phyloP scores from a whole-genome alignment of 1,284 basidiomycete species.

The Naganishia liquefaciens region DNA sequence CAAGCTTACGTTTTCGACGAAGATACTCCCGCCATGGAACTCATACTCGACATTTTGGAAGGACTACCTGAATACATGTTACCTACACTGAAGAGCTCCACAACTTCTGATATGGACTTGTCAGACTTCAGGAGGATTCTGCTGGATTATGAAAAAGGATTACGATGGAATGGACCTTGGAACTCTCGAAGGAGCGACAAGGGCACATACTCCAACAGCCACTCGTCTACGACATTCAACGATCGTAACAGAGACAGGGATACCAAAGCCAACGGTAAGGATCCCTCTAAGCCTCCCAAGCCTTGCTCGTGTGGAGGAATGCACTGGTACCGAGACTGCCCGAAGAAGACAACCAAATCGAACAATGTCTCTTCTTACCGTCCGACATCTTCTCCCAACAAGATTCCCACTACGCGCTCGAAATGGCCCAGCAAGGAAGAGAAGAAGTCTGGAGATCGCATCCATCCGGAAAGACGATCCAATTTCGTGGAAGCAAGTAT shows the following conservation, averaged over 20 bases:
- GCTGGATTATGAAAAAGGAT: constrained; percentile 12
- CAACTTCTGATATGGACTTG: constrained; percentile 8
- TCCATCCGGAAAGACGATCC: background rate
- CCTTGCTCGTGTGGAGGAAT: constrained; percentile 7
- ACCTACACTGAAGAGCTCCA: constrained; percentile 1
- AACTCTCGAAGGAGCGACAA: background rate
- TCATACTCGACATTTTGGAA: background rate
- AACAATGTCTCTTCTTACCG: constrained; percentile 4
- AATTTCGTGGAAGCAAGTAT: background rate
- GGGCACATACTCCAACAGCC: too few relatives aligned
- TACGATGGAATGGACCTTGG: constrained; percentile 11
- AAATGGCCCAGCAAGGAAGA: background rate
- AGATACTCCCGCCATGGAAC: constrained; percentile 1
- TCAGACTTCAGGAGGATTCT: constrained; percentile 6
- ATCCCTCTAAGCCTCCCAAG: background rate
- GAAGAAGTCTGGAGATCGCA: too few relatives aligned
- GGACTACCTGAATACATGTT: constrained; percentile 3
- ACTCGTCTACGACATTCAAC: too few relatives aligned
- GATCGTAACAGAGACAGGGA: background rate
- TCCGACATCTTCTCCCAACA: background rate
- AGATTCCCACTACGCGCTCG: background rate
- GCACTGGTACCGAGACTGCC: constrained; percentile 15
- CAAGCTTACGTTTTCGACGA: constrained; percentile 20
- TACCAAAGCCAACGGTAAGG: too few relatives aligned
- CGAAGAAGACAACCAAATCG: background rate